These are phyloP conservation scores for Cocos nucifera DNA, from an alignment of 176 grass and related monocot species.

Conservation along the genomic window DNA sequence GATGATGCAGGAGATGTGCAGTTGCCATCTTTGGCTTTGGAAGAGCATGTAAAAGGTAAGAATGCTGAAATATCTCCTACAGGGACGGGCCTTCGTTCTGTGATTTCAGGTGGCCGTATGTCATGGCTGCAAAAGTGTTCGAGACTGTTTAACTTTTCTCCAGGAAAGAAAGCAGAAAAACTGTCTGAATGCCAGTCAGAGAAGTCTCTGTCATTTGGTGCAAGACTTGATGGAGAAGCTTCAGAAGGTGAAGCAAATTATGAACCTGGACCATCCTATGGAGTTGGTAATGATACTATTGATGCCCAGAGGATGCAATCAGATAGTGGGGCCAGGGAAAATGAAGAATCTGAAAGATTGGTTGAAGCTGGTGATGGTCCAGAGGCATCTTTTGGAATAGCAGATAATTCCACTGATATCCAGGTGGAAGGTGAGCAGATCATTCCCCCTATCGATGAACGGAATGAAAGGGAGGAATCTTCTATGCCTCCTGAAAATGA, in stretches of 20 bases:
- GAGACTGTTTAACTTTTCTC: constrained; percentile 64
- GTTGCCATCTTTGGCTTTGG: constrained; percentile 43
- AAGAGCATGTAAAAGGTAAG: constrained; percentile 22
- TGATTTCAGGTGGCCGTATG: constrained; percentile 42
- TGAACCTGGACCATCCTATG: constrained; percentile 64
- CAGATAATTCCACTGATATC: constrained; percentile 67
- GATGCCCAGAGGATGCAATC: constrained; percentile 28
- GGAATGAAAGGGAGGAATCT: constrained; percentile 37
- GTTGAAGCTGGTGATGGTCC: constrained; percentile 33
- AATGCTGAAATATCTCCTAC: constrained; percentile 26
- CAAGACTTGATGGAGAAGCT: constrained; percentile 59
- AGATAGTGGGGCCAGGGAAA: constrained; percentile 33
- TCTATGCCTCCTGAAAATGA: constrained; percentile 23
- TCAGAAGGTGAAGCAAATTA: constrained; percentile 41
- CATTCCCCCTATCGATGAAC: constrained; percentile 34
- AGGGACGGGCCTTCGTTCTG: constrained; percentile 26
- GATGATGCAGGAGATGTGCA: constrained; percentile 34
- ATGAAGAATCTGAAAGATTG: constrained; percentile 35
- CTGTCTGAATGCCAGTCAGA: constrained; percentile 33
- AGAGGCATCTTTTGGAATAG: constrained; percentile 65
- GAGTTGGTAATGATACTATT: constrained; percentile 38
- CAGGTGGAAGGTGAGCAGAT: constrained; percentile 26
- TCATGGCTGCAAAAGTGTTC: constrained; percentile 82
- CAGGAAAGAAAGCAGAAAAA: constrained; percentile 37
- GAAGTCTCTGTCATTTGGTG: constrained; percentile 36